Percentiles rank a stretch among this genome's conserved stretches.
Evolutionary conservation across 1,284 basidiomycete species (phyloP).

Genomic region (Chalciporus sp.): DNA sequence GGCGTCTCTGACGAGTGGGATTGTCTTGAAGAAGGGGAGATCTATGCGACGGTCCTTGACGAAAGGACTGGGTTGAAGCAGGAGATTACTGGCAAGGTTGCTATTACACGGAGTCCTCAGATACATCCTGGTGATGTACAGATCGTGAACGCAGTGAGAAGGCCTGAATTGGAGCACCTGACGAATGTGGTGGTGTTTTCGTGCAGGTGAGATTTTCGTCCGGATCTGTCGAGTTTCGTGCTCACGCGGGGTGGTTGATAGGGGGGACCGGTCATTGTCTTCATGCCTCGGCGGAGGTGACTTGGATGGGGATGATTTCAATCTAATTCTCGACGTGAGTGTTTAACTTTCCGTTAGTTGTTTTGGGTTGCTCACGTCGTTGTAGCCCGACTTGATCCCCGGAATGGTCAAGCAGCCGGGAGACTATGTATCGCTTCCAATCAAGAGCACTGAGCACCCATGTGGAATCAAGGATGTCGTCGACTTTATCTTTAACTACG

Average conservation of each 20-base stretch:
- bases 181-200: constrained; percentile 44
- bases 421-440: constrained; percentile 39
- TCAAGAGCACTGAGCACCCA: constrained; percentile 33
- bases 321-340: constrained; percentile 42
- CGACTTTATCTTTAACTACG: constrained; percentile 53
- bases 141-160: constrained; percentile 45
- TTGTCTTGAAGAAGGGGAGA: constrained; percentile 43
- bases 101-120: constrained; percentile 53
- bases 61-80: constrained; percentile 27
- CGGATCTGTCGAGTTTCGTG: not conserved
- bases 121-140: constrained; percentile 54
- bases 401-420: constrained; percentile 30
- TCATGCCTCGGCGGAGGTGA: constrained; percentile 51
- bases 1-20: constrained; percentile 52
- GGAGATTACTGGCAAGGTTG: constrained; percentile 41
- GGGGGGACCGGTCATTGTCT: constrained; percentile 44
- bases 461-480: constrained; percentile 50
- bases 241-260: constrained; percentile 20
- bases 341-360: constrained; percentile 8
- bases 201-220: constrained; percentile 28
- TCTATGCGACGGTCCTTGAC: constrained; percentile 44
- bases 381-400: constrained; percentile 36
- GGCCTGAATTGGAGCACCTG: constrained; percentile 37
- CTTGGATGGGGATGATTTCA: constrained; percentile 49
- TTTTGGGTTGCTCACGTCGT: constrained; percentile 8